These are phyloP conservation scores for Diversispora eburnea DNA, from an alignment of 192 early-diverging fungal species.

Conservation along the genomic window DNA sequence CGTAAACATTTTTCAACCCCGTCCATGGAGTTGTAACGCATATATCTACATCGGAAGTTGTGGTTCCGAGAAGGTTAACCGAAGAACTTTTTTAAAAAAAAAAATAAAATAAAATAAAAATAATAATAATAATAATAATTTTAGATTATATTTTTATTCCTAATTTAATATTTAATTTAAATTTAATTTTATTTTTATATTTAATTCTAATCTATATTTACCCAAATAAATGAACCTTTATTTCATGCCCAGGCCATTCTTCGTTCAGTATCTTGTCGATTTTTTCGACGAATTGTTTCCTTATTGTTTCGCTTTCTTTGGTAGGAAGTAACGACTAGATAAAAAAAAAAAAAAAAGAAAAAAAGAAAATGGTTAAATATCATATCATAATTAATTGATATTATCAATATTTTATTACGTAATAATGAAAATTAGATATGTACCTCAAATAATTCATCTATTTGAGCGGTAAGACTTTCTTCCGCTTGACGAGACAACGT, in stretches of 20 bases:
- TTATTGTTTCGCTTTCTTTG: constrained; percentile 40
- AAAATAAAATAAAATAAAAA: not conserved
- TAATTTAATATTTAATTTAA: not conserved
- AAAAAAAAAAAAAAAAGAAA: not conserved
- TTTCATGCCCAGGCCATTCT: constrained; percentile 79
- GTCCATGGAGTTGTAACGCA: constrained; percentile 84
- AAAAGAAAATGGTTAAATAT: not conserved
- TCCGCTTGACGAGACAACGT: too few species aligned
- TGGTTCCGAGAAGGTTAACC: constrained; percentile 82
- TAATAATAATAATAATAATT: not conserved
- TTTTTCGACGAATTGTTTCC: constrained; percentile 71
- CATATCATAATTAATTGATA: not conserved
- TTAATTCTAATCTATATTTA: constrained; percentile 32
- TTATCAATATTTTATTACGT: too few species aligned
- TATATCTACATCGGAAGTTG: constrained; percentile 85
- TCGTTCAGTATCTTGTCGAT: constrained; percentile 70
- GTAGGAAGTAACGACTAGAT: not conserved
- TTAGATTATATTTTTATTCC: not conserved
- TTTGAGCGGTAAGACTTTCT: too few species aligned
- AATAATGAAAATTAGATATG: too few species aligned
- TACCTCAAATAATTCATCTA: too few species aligned
- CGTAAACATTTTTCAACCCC: constrained; percentile 70
- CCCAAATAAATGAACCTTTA: constrained; percentile 86
- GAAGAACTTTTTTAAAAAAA: constrained; percentile 59
- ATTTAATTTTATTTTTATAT: too few species aligned